Conservation (phyloP, 768 basidiomycete genomes). For the Psilocybe azurescens region DNA sequence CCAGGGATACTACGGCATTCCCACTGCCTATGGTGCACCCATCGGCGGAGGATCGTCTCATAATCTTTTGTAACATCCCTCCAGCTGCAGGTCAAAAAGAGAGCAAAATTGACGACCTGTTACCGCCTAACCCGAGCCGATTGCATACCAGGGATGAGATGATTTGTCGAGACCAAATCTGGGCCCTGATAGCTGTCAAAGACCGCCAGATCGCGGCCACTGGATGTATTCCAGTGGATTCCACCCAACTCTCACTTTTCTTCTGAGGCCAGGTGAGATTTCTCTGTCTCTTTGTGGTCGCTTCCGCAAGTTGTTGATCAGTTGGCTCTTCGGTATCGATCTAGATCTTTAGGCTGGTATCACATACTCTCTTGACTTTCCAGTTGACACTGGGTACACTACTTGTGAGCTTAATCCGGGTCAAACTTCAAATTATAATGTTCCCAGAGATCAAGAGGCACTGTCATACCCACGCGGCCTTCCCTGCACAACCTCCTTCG, state of each 20-base stretch:
- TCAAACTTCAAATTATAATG: no score
- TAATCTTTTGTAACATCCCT: slow-evolving; percentile 20
- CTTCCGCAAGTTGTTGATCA: no score
- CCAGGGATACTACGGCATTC: slow-evolving; percentile 2
- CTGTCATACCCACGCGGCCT: slow-evolving; percentile 76
- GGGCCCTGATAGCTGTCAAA: slow-evolving; percentile 61
- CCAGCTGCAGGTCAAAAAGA: slow-evolving; percentile 64
- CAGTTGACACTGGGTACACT: slow-evolving; percentile 76
- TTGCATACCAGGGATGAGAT: slow-evolving; percentile 51
- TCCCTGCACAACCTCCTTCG: slow-evolving; percentile 78
- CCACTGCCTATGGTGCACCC: slow-evolving; percentile 8
- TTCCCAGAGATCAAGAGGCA: slow-evolving; percentile 56
- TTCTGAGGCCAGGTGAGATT: slow-evolving; percentile 74
- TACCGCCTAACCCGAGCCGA: slow-evolving; percentile 29
- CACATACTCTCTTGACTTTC: slow-evolving; percentile 82
- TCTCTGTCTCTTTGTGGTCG: no score
- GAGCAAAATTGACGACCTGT: slow-evolving; percentile 41
- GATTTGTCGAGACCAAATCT: slow-evolving; percentile 60
- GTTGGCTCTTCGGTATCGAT: no score
- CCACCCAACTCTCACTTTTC: slow-evolving; percentile 70
- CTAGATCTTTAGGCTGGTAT: slow-evolving; percentile 62
- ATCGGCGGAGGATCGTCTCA: slow-evolving; percentile 29
- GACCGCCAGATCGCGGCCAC: slow-evolving; percentile 65
- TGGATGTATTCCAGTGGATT: slow-evolving; percentile 74
- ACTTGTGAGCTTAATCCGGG: slow-evolving; percentile 34